A percentile compares a stretch with the other conserved stretches of the same genome.
These are phyloP conservation scores for Vanilla planifolia DNA, from an alignment of 106 monocot genomes.

Conservation along the genomic window DNA sequence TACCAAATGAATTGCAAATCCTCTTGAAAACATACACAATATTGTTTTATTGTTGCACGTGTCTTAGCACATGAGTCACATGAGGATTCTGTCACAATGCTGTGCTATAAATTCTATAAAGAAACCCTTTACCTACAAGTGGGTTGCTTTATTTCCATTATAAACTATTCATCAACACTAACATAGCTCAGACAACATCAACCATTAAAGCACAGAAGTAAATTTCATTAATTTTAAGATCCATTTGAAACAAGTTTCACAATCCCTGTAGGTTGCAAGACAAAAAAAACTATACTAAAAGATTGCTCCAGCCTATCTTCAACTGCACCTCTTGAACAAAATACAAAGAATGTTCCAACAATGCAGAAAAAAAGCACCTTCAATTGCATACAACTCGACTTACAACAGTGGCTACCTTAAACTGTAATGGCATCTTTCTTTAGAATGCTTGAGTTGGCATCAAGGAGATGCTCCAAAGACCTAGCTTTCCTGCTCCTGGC, in stretches of 20 bases:
- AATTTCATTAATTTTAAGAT: not conserved
- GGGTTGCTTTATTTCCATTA: no score
- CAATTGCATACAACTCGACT: not conserved
- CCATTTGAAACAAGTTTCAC: slow-evolving; percentile 1
- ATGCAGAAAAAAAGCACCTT: not conserved
- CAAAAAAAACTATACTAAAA: not conserved
- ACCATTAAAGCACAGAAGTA: no score
- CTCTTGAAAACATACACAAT: no score
- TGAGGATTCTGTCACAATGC: no score
- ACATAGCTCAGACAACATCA: no score
- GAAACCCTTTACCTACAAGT: no score
- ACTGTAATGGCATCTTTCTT: slow-evolving; percentile 2
- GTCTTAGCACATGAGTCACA: no score
- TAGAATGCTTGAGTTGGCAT: slow-evolving; percentile 12
- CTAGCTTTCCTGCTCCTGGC: slow-evolving; percentile 9
- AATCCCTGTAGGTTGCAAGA: slow-evolving; percentile 4
- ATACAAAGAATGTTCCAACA: not conserved
- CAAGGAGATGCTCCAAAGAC: slow-evolving; percentile 21
- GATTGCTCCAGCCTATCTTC: not conserved
- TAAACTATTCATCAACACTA: no score
- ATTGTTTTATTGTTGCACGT: no score
- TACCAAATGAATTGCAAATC: no score
- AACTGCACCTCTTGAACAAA: not conserved
- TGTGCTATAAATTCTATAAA: no score
- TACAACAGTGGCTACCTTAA: not conserved